phyloP scores from a whole-genome alignment of 768 basidiomycete species.

The Macrolepiota fuliginosa region DNA sequence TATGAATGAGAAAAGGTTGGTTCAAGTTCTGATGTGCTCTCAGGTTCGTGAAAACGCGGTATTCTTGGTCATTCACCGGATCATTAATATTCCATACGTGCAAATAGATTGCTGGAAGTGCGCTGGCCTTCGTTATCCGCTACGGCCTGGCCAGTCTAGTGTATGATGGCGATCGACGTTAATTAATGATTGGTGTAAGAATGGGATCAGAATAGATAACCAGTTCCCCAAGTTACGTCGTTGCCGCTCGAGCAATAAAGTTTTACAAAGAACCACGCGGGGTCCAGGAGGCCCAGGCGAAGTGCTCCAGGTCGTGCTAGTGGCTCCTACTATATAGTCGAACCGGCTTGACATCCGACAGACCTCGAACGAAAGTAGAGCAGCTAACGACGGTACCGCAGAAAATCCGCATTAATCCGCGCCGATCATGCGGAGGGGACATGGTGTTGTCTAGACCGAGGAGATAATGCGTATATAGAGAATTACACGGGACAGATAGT shows the following conservation, averaged over 20 bases:
- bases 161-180: conserved; percentile 86
- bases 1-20: conserved; percentile 81
- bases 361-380: background rate
- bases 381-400: conserved; percentile 15
- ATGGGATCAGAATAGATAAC: background rate
- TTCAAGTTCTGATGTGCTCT: conserved; percentile 65
- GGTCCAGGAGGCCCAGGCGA: background rate
- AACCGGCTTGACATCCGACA: background rate
- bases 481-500: background rate
- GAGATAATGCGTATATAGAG: conserved; percentile 12
- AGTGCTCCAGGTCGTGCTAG: too few species aligned
- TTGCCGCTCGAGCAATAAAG: background rate
- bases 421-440: background rate
- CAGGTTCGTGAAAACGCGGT: conserved; percentile 48
- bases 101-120: conserved; percentile 68
- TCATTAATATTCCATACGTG: conserved; percentile 13
- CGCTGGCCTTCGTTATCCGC: conserved; percentile 79
- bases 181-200: conserved; percentile 30
- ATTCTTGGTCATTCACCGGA: background rate
- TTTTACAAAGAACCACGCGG: too few species aligned
- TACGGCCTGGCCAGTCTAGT: conserved; percentile 89
- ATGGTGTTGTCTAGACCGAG: background rate
- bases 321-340: too few species aligned
- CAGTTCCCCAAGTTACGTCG: background rate
- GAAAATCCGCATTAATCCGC: conserved; percentile 23